Percentiles rank a stretch among this genome's conserved stretches.
phyloP scores from a whole-genome alignment of 2,329 filamentous ascomycete genomes.

The Aspergillus oerlinghausenensis region DNA sequence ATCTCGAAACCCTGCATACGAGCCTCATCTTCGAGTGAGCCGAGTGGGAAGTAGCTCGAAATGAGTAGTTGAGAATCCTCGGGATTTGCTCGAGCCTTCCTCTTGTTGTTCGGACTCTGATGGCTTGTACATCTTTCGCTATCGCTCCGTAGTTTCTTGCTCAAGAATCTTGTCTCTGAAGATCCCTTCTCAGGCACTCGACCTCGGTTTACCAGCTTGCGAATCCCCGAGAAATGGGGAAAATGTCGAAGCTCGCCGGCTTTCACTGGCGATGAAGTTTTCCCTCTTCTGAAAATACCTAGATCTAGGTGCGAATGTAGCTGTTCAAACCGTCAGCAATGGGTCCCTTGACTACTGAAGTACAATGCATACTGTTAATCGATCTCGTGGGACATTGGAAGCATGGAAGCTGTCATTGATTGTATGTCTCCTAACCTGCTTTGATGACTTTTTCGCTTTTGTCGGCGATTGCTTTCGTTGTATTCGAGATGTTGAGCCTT shows the following conservation, averaged over 20 bases:
- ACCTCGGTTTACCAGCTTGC: neutral
- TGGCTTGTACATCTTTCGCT: neutral
- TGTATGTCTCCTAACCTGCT: conserved; percentile 28
- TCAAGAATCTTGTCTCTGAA: conserved; percentile 21
- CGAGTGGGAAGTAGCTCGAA: neutral
- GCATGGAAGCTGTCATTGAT: conserved; percentile 56
- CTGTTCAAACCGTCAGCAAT: conserved; percentile 13
- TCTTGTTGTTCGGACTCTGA: neutral
- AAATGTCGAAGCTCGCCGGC: conserved; percentile 8
- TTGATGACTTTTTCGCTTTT: conserved; percentile 17
- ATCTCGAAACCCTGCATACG: neutral
- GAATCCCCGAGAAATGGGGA: neutral
- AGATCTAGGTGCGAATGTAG: conserved; percentile 16
- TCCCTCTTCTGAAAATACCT: conserved; percentile 36
- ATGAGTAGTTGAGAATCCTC: neutral
- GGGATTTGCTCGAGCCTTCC: neutral
- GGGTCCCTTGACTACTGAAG: neutral
- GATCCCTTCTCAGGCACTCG: conserved; percentile 17
- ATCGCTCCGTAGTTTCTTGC: conserved; percentile 1
- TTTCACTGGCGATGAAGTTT: conserved; percentile 28
- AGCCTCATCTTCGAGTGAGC: neutral
- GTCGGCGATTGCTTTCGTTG: conserved; percentile 2
- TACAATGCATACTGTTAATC: conserved; percentile 46
- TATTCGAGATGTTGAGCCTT: conserved; percentile 9
- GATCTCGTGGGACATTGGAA: conserved; percentile 48